Evolutionary conservation across 768 basidiomycete species (phyloP), one percentile per base, ranked within the genome.

Genomic region (Boletus subparvulus): DNA sequence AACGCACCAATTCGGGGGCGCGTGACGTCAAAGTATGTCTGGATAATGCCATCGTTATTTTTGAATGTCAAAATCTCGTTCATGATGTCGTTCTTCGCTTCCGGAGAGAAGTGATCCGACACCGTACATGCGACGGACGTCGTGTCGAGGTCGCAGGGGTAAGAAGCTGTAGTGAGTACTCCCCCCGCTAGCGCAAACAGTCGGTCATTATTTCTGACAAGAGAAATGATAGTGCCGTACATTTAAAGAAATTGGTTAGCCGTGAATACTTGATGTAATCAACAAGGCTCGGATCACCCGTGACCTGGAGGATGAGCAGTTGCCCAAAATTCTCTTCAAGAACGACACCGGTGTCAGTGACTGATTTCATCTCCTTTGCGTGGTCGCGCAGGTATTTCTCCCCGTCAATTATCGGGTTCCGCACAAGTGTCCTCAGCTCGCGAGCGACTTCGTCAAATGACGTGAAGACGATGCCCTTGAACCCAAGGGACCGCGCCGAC

Each of bases 61-160:
- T 44, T 66, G 32, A 66, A 19, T 0, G 53, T 47, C 48, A 58
- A 40, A n/a, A 60, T 65, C 36, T 65, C 61, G 10, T 66, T 12
- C 61, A 66, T 66, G 48, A 66, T 66, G 26, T 57, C 61, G 42
- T 66, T 55, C 45, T 65, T 65, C 13, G 54, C 58, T 19, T 53
- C 65, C 0, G 5, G 37, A 16, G 55, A 61, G 2, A 58, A 17
- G 14, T 64, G 52, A n/a, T 52, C 47, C 3, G 56, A 65, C 35
- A 67, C 59, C 12, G 47, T 61, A 19, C 65, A 66, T 6, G 65
- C 56, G 6, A 66, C 39, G 1, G 65, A 64, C 0, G 62, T 65
- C 1, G 61, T 62, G 13, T 67, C 65, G 13, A 65, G 49, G 21
- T 67, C 65, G 16, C 19, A 55, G 4, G 65, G 65, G 37, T 30